A percentile compares a stretch with the other conserved stretches of the same genome.
These are phyloP conservation scores for Eutrema heterophyllum DNA, from an alignment of 345 rosid species.

Conservation along the genomic window DNA sequence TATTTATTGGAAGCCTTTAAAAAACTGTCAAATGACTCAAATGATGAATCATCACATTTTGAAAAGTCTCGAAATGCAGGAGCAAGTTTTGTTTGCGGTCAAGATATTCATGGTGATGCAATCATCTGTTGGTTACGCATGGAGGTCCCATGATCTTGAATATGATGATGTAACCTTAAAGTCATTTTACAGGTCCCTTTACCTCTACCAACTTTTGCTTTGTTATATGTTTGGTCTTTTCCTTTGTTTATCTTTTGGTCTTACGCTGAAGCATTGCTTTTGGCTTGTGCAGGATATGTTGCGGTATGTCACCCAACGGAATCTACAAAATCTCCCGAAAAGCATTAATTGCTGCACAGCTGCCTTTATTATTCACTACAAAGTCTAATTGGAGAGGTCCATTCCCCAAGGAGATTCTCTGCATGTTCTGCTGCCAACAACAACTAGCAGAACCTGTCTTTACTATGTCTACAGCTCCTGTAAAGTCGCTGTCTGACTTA, in stretches of 20 bases:
- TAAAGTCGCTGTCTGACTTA: constrained; percentile 34
- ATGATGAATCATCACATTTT: neutral
- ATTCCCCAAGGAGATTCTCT: constrained; percentile 65
- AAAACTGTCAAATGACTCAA: too few relatives aligned
- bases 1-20: constrained; percentile 42
- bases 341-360: constrained; percentile 58
- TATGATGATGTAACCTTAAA: constrained; percentile 52
- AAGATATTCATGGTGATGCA: constrained; percentile 64
- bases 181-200: constrained; percentile 63
- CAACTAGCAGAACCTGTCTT: constrained; percentile 73
- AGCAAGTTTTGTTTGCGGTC: constrained; percentile 63
- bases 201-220: neutral
- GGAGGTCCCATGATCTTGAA: constrained; percentile 60
- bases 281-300: constrained; percentile 46
- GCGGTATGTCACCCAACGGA: constrained; percentile 66
- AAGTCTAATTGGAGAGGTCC: constrained; percentile 79
- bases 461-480: constrained; percentile 33
- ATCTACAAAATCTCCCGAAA: constrained; percentile 69
- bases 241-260: neutral
- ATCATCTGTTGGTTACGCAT: constrained; percentile 67
- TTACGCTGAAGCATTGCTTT: neutral
- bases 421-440: constrained; percentile 72
- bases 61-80: constrained; percentile 52
- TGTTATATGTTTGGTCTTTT: neutral
- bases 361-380: constrained; percentile 59